These are phyloP conservation scores for Fusarium sp. DNA, from an alignment of 2,329 filamentous ascomycete genomes.

Conservation along the genomic window DNA sequence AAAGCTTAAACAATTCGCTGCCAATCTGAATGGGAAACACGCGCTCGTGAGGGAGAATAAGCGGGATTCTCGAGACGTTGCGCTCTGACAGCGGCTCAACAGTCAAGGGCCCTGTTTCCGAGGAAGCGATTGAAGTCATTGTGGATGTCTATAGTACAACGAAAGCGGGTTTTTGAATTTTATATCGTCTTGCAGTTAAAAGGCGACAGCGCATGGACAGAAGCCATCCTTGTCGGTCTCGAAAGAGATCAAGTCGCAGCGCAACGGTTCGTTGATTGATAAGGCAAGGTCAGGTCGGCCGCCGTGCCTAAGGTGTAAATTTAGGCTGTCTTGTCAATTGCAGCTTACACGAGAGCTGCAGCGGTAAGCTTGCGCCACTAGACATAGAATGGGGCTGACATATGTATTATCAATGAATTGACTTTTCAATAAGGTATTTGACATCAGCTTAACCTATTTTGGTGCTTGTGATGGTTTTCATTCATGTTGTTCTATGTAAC, in stretches of 20 bases:
- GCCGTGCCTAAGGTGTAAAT: conserved; percentile 19
- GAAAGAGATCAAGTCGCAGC: conserved; percentile 7
- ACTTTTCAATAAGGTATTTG: not conserved
- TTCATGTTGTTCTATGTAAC: conserved; percentile 13
- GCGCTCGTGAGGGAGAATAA: conserved; percentile 74
- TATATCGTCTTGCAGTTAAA: conserved; percentile 2
- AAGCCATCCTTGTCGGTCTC: conserved; percentile 28
- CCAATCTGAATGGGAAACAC: conserved; percentile 82
- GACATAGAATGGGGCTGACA: conserved; percentile 21
- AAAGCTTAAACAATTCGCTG: conserved; percentile 76
- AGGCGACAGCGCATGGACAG: conserved; percentile 17
- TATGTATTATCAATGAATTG: conserved; percentile 17
- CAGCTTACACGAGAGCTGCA: conserved; percentile 26
- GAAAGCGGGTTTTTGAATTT: not conserved
- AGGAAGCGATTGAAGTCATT: conserved; percentile 44
- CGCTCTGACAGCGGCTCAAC: conserved; percentile 46
- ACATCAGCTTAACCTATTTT: not conserved
- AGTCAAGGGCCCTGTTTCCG: conserved; percentile 40
- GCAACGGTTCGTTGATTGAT: conserved; percentile 1
- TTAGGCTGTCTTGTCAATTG: conserved; percentile 3
- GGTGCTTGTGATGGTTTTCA: not conserved
- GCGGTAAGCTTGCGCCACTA: conserved; percentile 36
- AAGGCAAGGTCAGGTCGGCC: conserved; percentile 1
- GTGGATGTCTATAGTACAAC: not conserved
- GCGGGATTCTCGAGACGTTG: conserved; percentile 62